Evolutionary conservation across 768 basidiomycete species (phyloP), one percentile per base, ranked within the genome.

Genomic region (Dioszegia hungarica): DNA sequence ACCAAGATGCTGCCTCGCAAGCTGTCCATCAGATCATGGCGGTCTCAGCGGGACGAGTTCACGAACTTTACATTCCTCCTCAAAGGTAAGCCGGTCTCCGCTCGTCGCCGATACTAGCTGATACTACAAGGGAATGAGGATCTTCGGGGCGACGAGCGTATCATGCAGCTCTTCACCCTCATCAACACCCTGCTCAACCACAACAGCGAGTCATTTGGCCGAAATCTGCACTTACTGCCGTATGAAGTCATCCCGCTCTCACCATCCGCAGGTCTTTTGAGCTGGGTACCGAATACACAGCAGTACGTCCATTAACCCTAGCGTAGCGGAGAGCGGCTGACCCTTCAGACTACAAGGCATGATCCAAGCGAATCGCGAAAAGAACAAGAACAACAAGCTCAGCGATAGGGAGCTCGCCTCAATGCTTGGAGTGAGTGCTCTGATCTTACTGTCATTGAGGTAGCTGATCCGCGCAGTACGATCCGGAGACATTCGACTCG

Each of bases 111-210:
- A 6, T n/a, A 2, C 20, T 19, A 28, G 28, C 44, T 47, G 51
- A 54, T 40, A n/a, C 1, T 46, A 2, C 22, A 29, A 71, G 69
- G 67, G 2, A 72, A 69, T 44, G 70, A 72, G 37, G 70, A 69
- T 52, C 56, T 74, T 2, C 56, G 74, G 39, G 73, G 72, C 6
- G 75, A 76, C 50, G 73, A 76, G 52, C 61, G 73, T 15, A 73
- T 76, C 45, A 76, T 76, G 75, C 75, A 76, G 58, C 62, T 76
- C 9, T 73, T 76, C 55, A 68, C 65, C 2, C 60, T 76, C 15
- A 67, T 74, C 59, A 76, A 76, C 39, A 67, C 66, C 0, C 51
- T 76, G 34, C 60, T 76, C 29, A 72, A 67, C 34, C 73, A 74
- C 44, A 62, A 72, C 31, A 40, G 51, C 5, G 73, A 74, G 28